A percentile compares a stretch with the other conserved stretches of the same genome.
Conservation (phyloP, 176 grass and related monocot species). For the Coix lacrymajobi region DNA sequence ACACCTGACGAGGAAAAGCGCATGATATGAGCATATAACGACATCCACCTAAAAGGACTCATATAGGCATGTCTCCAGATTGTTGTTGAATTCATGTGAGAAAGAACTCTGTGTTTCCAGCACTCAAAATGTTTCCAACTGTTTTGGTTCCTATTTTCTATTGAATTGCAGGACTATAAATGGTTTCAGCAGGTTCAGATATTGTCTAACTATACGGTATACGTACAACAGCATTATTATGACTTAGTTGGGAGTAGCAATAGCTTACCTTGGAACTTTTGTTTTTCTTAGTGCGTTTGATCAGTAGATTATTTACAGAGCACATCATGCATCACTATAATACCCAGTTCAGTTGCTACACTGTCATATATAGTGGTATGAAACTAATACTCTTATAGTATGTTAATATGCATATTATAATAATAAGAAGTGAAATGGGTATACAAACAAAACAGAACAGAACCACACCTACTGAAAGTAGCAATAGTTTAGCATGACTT, state of each 20-base stretch:
- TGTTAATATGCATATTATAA: not conserved
- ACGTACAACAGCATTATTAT: not conserved
- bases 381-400: not conserved
- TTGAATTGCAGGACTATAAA: not conserved
- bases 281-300: not conserved
- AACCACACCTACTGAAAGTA: not conserved
- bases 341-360: not conserved
- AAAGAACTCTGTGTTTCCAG: not conserved
- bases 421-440: not conserved
- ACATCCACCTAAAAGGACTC: not conserved
- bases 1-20: not conserved
- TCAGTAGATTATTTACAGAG: not conserved
- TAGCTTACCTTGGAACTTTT: not conserved
- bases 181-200: not conserved
- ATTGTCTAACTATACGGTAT: not conserved
- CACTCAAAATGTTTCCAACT: not conserved
- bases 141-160: not conserved
- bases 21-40: not conserved
- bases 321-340: not conserved
- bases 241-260: not conserved
- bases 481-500: not conserved
- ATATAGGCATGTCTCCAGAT: not conserved
- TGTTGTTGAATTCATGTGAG: not conserved
- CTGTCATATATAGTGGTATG: not conserved
- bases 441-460: not conserved